These are phyloP conservation scores for Debaryomycetaceae sp. DNA, from an alignment of 1,139 yeast genomes.

Conservation along the genomic window DNA sequence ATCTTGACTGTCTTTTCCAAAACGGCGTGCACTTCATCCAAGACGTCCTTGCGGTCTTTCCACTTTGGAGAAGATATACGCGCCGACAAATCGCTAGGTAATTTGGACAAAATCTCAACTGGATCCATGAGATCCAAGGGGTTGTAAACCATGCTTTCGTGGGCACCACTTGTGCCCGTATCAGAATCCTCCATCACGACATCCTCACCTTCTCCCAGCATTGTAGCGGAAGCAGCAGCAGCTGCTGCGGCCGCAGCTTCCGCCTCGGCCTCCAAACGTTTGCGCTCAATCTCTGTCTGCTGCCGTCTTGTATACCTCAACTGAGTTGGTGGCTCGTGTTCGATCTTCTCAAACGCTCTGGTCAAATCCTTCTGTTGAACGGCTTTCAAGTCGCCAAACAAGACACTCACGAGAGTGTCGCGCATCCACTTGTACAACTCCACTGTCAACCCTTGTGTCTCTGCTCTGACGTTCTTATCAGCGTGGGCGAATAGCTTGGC, in stretches of 20 bases:
- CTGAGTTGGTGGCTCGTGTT: slow-evolving; percentile 45
- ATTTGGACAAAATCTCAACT: slow-evolving; percentile 55
- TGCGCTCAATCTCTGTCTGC: slow-evolving; percentile 18
- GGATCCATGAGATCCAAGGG: slow-evolving; percentile 41
- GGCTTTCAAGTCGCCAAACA: slow-evolving; percentile 77
- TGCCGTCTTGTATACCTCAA: slow-evolving; percentile 55
- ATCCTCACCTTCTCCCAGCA: slow-evolving; percentile 26
- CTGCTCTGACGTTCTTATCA: slow-evolving; percentile 81
- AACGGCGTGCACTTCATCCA: slow-evolving; percentile 60
- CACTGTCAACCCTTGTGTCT: slow-evolving; percentile 65
- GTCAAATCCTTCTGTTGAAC: slow-evolving; percentile 86
- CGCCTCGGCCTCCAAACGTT: slow-evolving; percentile 14
- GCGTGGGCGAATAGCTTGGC: slow-evolving; percentile 80
- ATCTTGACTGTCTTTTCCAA: slow-evolving; percentile 49
- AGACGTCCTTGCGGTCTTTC: slow-evolving; percentile 88
- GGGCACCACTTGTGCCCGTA: slow-evolving; percentile 7
- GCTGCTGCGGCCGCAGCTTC: slow-evolving; percentile 15
- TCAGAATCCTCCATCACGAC: slow-evolving; percentile 38
- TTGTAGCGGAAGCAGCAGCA: slow-evolving; percentile 13
- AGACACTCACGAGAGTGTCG: slow-evolving; percentile 50
- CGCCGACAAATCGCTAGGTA: slow-evolving; percentile 60
- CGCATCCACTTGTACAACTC: slow-evolving; percentile 79
- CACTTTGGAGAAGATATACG: slow-evolving; percentile 65
- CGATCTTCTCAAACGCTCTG: slow-evolving; percentile 60
- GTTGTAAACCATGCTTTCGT: slow-evolving; percentile 30